Conservation (phyloP, 495 filamentous ascomycete genomes). For the Talaromyces proteolyticus region DNA sequence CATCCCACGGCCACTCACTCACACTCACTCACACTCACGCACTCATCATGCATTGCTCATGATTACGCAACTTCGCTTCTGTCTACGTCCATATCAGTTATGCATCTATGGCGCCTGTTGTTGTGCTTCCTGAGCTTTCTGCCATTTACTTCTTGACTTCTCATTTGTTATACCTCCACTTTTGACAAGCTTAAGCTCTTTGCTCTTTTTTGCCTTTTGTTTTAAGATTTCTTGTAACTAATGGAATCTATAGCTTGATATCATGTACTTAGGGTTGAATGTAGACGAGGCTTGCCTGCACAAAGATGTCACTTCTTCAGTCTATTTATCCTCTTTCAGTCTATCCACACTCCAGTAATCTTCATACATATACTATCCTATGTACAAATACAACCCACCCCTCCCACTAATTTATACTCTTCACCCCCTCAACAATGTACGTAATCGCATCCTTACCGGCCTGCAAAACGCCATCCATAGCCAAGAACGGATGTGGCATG, state of each 20-base stretch:
- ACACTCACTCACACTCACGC: neutral
- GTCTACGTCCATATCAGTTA: too few species aligned
- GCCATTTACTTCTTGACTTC: neutral
- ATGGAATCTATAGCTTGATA: too few species aligned
- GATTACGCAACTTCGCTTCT: constrained; percentile 60
- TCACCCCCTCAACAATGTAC: constrained; percentile 46
- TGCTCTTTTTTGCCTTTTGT: neutral
- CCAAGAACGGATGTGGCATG: constrained; percentile 58
- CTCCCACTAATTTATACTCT: constrained; percentile 6
- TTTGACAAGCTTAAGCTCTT: neutral
- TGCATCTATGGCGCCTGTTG: constrained; percentile 5
- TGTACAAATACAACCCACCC: neutral
- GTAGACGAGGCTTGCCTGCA: too few species aligned
- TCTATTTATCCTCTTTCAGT: too few species aligned
- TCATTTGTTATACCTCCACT: neutral
- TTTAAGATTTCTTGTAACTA: too few species aligned
- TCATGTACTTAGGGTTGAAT: too few species aligned
- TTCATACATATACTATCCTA: too few species aligned
- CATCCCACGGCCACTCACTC: neutral
- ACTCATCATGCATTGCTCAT: too few species aligned
- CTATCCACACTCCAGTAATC: too few species aligned
- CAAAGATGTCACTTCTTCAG: too few species aligned
- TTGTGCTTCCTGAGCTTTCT: neutral
- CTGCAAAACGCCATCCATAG: constrained; percentile 50
- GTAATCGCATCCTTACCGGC: constrained; percentile 49